Evolutionary conservation across 78 protist species (phyloP).

Genomic region (Dictyostelium intermedium): DNA sequence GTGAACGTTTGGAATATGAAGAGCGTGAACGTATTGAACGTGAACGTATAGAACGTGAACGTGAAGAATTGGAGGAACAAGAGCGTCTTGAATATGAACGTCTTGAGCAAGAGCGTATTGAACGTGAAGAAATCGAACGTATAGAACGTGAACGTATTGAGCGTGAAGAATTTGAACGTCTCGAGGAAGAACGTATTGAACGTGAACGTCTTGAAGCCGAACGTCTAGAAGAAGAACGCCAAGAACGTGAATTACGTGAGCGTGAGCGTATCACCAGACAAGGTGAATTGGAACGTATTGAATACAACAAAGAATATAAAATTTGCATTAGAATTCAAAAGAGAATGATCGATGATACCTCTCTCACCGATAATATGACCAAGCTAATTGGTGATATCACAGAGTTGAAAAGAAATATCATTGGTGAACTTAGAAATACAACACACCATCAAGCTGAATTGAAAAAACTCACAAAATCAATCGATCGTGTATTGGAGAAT

Average conservation of each 20-base stretch:
- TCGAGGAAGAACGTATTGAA: slow-evolving; percentile 30
- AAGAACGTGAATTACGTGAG: slow-evolving; percentile 13
- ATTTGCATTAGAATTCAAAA: slow-evolving; percentile 62
- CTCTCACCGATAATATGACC: slow-evolving; percentile 11
- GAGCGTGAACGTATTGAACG: slow-evolving; percentile 34
- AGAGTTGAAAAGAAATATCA: slow-evolving; percentile 59
- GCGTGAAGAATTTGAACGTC: slow-evolving; percentile 21
- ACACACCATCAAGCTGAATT: slow-evolving; percentile 12
- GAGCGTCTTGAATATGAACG: slow-evolving; percentile 48
- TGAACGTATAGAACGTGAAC: slow-evolving; percentile 34
- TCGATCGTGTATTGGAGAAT: slow-evolving; percentile 53
- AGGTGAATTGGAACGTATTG: slow-evolving; percentile 2
- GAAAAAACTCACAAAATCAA: slow-evolving; percentile 14
- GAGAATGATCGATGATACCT: slow-evolving; percentile 19
- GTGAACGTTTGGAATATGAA: neutral
- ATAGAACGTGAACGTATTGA: slow-evolving; percentile 51
- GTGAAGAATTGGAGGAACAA: slow-evolving; percentile 4
- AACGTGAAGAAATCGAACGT: slow-evolving; percentile 8
- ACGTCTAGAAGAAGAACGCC: slow-evolving; percentile 5
- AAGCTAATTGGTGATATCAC: slow-evolving; percentile 58
- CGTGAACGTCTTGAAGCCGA: neutral
- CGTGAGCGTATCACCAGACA: neutral
- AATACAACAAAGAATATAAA: slow-evolving; percentile 32
- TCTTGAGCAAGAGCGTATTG: slow-evolving; percentile 27
- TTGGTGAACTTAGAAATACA: slow-evolving; percentile 65